phyloP scores from a whole-genome alignment of 257 asterid genomes.

The Osmanthus fragrans region DNA sequence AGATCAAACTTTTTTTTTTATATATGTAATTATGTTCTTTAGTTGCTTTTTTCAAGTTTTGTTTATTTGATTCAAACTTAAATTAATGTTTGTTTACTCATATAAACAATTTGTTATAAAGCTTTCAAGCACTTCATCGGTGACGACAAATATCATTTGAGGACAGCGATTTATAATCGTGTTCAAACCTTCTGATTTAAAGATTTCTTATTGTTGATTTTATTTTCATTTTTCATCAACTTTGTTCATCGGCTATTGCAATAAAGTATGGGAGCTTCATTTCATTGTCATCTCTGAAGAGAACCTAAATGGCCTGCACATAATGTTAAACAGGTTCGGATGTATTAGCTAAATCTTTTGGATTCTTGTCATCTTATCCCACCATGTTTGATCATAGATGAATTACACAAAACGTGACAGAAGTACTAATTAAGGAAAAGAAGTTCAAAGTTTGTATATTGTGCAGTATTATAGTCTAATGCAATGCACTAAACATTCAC shows the following conservation, averaged over 20 bases:
- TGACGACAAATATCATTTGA: too few relatives aligned
- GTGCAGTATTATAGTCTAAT: background rate
- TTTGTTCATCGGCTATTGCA: constrained; percentile 43
- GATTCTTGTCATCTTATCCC: constrained; percentile 1
- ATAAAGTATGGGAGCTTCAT: constrained; percentile 80
- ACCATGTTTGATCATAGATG: background rate
- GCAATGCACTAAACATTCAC: background rate
- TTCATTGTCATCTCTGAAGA: constrained; percentile 53
- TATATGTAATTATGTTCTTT: too few relatives aligned
- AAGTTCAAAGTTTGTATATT: background rate
- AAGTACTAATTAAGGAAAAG: background rate
- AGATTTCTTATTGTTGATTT: too few relatives aligned
- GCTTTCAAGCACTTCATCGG: too few relatives aligned
- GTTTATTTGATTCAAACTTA: too few relatives aligned
- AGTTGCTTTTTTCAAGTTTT: too few relatives aligned
- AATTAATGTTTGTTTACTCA: too few relatives aligned
- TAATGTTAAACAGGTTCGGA: background rate
- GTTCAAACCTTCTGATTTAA: too few relatives aligned
- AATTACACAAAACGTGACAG: background rate
- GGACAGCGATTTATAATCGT: too few relatives aligned
- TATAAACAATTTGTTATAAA: too few relatives aligned
- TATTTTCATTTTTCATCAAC: too few relatives aligned
- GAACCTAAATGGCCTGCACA: constrained; percentile 74
- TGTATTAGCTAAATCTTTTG: constrained; percentile 7
- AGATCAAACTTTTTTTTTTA: too few relatives aligned